These are phyloP conservation scores for Meripilus lineatus DNA, from an alignment of 1,284 basidiomycete species.

Conservation along the genomic window DNA sequence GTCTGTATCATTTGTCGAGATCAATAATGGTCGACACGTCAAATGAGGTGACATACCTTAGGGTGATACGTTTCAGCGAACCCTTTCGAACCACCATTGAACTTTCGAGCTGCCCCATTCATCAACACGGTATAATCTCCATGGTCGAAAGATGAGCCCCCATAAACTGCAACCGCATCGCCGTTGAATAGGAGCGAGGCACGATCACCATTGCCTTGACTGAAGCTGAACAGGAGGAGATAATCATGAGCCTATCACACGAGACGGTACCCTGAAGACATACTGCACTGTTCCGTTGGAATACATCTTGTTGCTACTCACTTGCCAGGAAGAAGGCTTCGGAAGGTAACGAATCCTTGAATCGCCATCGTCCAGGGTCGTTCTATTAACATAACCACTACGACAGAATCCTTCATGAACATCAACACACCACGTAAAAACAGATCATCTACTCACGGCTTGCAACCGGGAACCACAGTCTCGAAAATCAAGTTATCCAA, in stretches of 20 bases:
- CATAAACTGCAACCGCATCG: constrained; percentile 46
- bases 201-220: constrained; percentile 33
- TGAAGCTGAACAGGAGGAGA: constrained; percentile 29
- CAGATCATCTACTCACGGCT: constrained; percentile 25
- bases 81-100: constrained; percentile 32
- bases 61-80: constrained; percentile 30
- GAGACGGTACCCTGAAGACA: constrained; percentile 6
- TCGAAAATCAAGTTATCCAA: constrained; percentile 44
- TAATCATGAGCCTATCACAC: neutral
- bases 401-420: too few species aligned
- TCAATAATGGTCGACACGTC: too few species aligned
- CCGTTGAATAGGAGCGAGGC: constrained; percentile 42
- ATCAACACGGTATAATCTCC: constrained; percentile 40
- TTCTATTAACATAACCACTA: constrained; percentile 26
- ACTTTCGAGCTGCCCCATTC: constrained; percentile 33
- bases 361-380: constrained; percentile 37
- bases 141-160: constrained; percentile 45
- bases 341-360: constrained; percentile 37
- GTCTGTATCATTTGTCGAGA: constrained; percentile 25
- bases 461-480: constrained; percentile 31
- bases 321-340: constrained; percentile 29
- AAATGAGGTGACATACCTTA: constrained; percentile 26
- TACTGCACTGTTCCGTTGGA: constrained; percentile 39
- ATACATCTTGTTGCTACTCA: constrained; percentile 27
- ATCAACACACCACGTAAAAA: too few species aligned